Conservation (phyloP, 352 stramenopile species). For the Globisporangium uncinulatum region DNA sequence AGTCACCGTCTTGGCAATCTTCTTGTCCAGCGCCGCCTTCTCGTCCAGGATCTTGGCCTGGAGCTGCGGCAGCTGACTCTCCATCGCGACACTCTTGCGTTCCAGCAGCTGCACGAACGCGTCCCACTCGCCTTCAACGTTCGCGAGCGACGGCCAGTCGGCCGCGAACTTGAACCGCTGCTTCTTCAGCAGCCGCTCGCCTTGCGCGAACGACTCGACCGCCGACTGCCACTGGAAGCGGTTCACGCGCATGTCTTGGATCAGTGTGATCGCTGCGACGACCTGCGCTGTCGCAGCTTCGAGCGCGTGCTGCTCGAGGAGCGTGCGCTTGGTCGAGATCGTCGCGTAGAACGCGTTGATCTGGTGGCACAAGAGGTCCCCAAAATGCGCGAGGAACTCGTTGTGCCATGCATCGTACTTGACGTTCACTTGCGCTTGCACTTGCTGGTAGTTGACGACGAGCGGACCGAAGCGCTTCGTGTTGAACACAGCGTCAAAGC, state of each 20-base stretch:
- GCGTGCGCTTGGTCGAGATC: constrained; percentile 76
- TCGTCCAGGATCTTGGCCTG: constrained; percentile 97
- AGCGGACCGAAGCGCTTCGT: constrained; percentile 89
- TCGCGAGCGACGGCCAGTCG: constrained; percentile 96
- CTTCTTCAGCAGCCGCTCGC: constrained; percentile 94
- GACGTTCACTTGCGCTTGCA: constrained; percentile 92
- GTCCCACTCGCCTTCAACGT: constrained; percentile 96
- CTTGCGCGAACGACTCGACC: constrained; percentile 90
- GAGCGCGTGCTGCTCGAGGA: constrained; percentile 93
- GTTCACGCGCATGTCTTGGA: constrained; percentile 84
- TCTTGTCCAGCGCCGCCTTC: constrained; percentile 86
- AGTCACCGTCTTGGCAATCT: constrained; percentile 63
- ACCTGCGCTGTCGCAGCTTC: constrained; percentile 96
- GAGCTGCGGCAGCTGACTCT: constrained; percentile 95
- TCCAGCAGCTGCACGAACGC: constrained; percentile 90
- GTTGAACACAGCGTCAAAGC: constrained; percentile 91
- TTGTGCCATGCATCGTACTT: constrained; percentile 99
- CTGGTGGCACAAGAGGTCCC: constrained; percentile 89
- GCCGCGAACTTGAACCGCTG: constrained; percentile 94
- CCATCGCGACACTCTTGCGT: constrained; percentile 91
- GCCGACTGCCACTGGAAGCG: constrained; percentile 60
- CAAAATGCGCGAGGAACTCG: constrained; percentile 96
- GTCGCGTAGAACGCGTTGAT: constrained; percentile 89
- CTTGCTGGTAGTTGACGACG: constrained; percentile 89
- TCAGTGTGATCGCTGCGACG: constrained; percentile 89